Evolutionary conservation across 495 filamentous ascomycete genomes (phyloP), one percentile per base, ranked within the genome.

Genomic region (Neurospora sublineolata): DNA sequence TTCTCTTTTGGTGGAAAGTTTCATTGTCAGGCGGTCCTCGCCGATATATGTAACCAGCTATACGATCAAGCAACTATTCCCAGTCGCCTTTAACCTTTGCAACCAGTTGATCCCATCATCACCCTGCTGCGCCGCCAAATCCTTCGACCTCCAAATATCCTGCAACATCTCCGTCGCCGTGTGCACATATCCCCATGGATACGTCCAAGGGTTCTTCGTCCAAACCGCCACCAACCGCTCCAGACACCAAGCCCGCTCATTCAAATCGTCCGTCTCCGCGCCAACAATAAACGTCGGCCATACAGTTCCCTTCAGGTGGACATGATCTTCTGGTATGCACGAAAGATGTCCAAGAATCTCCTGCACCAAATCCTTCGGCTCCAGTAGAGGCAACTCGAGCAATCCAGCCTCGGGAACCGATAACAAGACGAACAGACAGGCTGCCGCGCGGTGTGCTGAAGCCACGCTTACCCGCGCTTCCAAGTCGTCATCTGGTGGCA

Each of bases 241-340:
- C 37, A 78, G 58, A n/a, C 79, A 79, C 82, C 82, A 83, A 1
- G 58, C 60, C 20, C 83, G 73, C 41, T 76, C 76, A 2, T 52
- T 60, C 8, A 72, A 44, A 10, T 81, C 76, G 58, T 81, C 75
- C 6, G 82, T 79, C 40, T 88, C 86, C 4, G 88, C 77, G 2
- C 86, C 87, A 0, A 84, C 85, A 42, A 89, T 78, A 60, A 88
- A 87, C 1, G 87, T 85, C 0, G 87, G 86, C 87, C 87, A 89
- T 0, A 87, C 80, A 0, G 85, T 83, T 20, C 83, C 88, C 69
- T 89, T 90, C 75, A 88, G 84, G 18, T 86, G 73, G 0, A 80
- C 74, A 4, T 82, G 78, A 5, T 86, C 78, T 20, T 82, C 76
- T n/a, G 82, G 80, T 38, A 90, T 75, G 20, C 73, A 77, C 12